Conservation (phyloP, 129 eudicot species). For the Apium graveolens region DNA sequence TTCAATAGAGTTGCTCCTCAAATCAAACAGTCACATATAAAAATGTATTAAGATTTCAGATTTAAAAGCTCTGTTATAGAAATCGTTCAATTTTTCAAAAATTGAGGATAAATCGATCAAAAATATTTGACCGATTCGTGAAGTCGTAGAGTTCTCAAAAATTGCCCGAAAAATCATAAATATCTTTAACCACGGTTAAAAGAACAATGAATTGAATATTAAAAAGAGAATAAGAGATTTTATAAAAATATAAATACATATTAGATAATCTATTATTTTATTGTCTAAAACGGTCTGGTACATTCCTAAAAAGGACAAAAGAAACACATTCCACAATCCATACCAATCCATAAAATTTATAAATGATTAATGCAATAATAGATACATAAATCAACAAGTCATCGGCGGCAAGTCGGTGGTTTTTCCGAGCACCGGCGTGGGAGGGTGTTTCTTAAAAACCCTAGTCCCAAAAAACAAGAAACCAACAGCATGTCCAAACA, state of each 20-base stretch:
- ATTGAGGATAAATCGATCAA: too few species aligned
- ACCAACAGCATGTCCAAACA: slow-evolving; percentile 18
- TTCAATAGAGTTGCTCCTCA: background rate
- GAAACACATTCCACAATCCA: background rate
- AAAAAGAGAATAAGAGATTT: background rate
- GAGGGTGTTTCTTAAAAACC: slow-evolving; percentile 9
- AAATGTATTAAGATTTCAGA: background rate
- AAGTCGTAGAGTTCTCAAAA: too few species aligned
- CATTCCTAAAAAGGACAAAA: background rate
- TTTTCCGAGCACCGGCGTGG: slow-evolving; percentile 6
- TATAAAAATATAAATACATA: background rate
- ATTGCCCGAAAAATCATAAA: too few species aligned
- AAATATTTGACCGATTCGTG: too few species aligned
- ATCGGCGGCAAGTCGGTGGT: slow-evolving; percentile 20
- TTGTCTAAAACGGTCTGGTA: background rate
- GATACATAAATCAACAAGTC: slow-evolving; percentile 10
- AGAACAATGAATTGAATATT: too few species aligned
- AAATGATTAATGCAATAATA: too few species aligned
- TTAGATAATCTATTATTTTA: background rate
- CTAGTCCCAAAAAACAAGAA: slow-evolving; percentile 23
- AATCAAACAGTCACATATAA: background rate
- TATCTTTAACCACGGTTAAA: too few species aligned
- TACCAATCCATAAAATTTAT: background rate
- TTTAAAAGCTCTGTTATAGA: too few species aligned
- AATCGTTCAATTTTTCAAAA: too few species aligned